These are phyloP conservation scores for Gentiana straminea DNA, from an alignment of 257 asterid species.

Conservation along the genomic window DNA sequence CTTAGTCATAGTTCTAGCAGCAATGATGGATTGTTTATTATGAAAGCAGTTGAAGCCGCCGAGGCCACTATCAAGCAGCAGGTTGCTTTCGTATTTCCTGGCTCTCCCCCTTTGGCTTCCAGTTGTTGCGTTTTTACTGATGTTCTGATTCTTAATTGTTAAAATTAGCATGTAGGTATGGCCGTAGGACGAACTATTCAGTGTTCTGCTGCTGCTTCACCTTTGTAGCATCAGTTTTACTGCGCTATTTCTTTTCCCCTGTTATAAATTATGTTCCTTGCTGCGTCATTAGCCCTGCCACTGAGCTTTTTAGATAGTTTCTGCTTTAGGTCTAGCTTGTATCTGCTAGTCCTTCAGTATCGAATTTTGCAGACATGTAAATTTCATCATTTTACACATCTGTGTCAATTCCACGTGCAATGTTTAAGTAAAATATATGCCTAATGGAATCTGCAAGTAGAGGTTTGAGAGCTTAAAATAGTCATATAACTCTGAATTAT, in stretches of 20 bases:
- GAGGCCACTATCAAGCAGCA: conserved; percentile 87
- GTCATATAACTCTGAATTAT: no score
- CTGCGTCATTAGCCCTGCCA: no score
- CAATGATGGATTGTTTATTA: conserved; percentile 78
- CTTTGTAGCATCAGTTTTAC: neutral
- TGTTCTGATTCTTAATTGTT: neutral
- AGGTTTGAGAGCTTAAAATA: no score
- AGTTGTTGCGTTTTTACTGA: neutral
- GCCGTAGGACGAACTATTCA: neutral
- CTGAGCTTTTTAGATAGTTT: no score
- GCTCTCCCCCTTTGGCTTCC: neutral
- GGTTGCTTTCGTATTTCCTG: conserved; percentile 20
- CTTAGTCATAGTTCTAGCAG: conserved; percentile 10
- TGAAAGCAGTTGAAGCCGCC: conserved; percentile 97
- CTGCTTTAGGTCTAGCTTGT: no score
- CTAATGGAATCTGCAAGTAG: no score
- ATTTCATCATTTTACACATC: no score
- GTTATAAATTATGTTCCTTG: no score
- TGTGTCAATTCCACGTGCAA: no score
- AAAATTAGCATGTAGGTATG: neutral
- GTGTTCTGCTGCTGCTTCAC: neutral
- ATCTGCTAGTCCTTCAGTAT: no score
- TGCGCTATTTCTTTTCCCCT: neutral
- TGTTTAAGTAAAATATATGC: no score
- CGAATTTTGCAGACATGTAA: no score